Percentiles rank a stretch among this genome's conserved stretches.
Evolutionary conservation across 2,329 filamentous ascomycete genomes (phyloP).

Genomic region (Lachnellula occidentalis): DNA sequence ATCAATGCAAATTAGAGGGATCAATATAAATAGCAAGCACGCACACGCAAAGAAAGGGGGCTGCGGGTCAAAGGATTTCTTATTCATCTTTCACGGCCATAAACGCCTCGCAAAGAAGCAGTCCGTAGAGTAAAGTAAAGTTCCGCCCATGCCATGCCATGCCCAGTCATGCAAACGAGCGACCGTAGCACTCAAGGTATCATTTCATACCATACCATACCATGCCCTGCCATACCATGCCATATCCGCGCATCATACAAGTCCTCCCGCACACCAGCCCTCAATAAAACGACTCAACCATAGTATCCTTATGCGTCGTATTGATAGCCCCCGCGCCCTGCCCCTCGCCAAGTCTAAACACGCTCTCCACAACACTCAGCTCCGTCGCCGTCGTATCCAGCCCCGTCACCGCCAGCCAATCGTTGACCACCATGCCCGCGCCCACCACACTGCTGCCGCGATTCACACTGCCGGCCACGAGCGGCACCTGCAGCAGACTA

Average conservation of each 20-base stretch:
- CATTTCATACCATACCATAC: not conserved
- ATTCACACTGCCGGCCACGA: constrained; percentile 92
- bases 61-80: too few species aligned
- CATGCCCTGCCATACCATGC: not conserved
- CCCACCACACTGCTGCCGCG: constrained; percentile 92
- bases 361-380: constrained; percentile 90
- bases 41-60: too few species aligned
- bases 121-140: too few species aligned
- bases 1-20: too few species aligned
- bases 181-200: too few species aligned
- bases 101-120: too few species aligned
- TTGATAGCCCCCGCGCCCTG: constrained; percentile 70
- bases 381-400: constrained; percentile 96
- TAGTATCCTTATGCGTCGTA: constrained; percentile 87
- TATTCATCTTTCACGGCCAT: too few species aligned
- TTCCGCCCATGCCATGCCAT: too few species aligned
- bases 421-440: constrained; percentile 93
- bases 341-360: constrained; percentile 91
- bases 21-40: too few species aligned
- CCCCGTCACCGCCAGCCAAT: constrained; percentile 93
- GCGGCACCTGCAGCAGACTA: constrained; percentile 86
- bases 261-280: constrained; percentile 10
- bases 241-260: not conserved
- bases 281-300: constrained; percentile 99
- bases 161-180: too few species aligned